Percentiles rank a stretch among this genome's conserved stretches.
Conservation (phyloP, 495 filamentous ascomycete genomes). For the Chaetomium tenue region DNA sequence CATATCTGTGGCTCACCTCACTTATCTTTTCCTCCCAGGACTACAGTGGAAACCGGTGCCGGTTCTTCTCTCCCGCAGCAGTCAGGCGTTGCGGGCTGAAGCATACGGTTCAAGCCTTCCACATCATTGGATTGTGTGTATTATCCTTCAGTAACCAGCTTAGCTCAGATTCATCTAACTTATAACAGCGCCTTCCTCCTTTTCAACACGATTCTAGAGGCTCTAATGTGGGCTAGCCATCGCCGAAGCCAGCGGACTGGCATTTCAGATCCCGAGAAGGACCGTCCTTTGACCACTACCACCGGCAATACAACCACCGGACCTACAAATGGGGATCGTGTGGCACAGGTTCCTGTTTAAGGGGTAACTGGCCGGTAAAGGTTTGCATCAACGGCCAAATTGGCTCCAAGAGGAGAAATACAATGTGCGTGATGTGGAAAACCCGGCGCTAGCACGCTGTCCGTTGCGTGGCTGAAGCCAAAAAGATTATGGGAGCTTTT, state of each 20-base stretch:
- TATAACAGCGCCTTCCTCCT: slow-evolving; percentile 24
- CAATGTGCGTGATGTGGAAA: too few relatives aligned
- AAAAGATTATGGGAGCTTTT: too few relatives aligned
- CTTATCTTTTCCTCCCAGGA: slow-evolving; percentile 35
- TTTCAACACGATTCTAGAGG: slow-evolving; percentile 29
- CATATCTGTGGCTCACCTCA: slow-evolving; percentile 35
- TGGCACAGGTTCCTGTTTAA: not conserved
- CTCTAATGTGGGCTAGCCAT: slow-evolving; percentile 34
- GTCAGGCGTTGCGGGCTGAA: slow-evolving; percentile 27
- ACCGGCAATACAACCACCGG: not conserved
- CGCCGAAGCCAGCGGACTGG: slow-evolving; percentile 50
- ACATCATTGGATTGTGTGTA: slow-evolving; percentile 33
- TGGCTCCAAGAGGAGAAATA: not conserved
- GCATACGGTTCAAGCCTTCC: slow-evolving; percentile 32
- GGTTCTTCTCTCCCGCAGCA: not conserved
- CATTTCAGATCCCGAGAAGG: slow-evolving; percentile 43
- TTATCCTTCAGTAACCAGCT: not conserved
- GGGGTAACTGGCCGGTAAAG: not conserved
- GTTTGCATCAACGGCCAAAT: too few relatives aligned
- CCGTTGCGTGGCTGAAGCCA: too few relatives aligned
- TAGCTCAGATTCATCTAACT: not conserved
- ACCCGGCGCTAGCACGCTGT: too few relatives aligned
- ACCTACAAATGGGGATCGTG: slow-evolving; percentile 19
- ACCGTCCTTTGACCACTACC: slow-evolving; percentile 29
- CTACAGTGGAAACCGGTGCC: slow-evolving; percentile 28